Conservation (phyloP, 768 basidiomycete genomes). For the Macrocybe gigantea region DNA sequence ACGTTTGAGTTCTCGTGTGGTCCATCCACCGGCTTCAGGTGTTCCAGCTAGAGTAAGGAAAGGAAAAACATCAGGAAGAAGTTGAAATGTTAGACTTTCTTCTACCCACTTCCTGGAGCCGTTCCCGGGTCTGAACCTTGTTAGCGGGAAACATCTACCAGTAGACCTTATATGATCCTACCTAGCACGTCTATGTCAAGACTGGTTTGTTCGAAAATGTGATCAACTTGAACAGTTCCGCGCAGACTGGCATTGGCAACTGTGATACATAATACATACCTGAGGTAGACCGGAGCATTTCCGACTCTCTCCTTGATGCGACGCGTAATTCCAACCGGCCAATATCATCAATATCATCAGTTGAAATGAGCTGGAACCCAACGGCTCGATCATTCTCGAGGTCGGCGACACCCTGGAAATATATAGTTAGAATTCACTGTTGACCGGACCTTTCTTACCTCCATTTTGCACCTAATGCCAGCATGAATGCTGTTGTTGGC, state of each 20-base stretch:
- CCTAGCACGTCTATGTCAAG: slow-evolving; percentile 83
- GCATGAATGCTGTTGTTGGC: slow-evolving; percentile 78
- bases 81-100: not conserved
- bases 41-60: slow-evolving; percentile 54
- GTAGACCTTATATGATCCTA: slow-evolving; percentile 14
- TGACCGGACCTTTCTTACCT: slow-evolving; percentile 6
- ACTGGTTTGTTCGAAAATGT: slow-evolving; percentile 23
- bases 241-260: not conserved
- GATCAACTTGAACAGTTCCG: not conserved
- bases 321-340: slow-evolving; percentile 65
- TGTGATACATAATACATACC: slow-evolving; percentile 30
- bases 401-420: slow-evolving; percentile 50
- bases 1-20: slow-evolving; percentile 74
- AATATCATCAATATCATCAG: slow-evolving; percentile 79
- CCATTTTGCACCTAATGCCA: slow-evolving; percentile 76
- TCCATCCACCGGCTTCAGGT: slow-evolving; percentile 83
- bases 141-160: not conserved
- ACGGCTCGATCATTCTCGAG: slow-evolving; percentile 63
- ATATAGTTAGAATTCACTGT: no score
- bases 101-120: slow-evolving; percentile 67
- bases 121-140: slow-evolving; percentile 53
- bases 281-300: slow-evolving; percentile 71
- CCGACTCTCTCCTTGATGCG: slow-evolving; percentile 72
- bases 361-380: slow-evolving; percentile 75
- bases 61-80: not conserved